Percentiles rank a stretch among this genome's conserved stretches.
Evolutionary conservation across 805 yeast genomes (phyloP).

Genomic region (Danielia oregonensis): DNA sequence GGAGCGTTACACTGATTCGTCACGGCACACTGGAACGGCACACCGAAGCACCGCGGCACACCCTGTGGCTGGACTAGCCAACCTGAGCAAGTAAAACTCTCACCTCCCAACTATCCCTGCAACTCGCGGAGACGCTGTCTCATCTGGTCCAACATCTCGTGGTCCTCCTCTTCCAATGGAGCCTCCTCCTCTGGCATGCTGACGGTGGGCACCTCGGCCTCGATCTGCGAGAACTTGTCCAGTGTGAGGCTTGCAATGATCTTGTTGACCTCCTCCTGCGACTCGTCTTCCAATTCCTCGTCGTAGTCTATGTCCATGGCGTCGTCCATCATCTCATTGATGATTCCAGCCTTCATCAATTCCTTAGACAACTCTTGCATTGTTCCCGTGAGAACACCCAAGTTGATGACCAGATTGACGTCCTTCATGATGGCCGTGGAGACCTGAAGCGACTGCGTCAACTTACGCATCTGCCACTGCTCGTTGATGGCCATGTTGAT

Average conservation of each 20-base stretch:
- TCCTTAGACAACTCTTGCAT: constrained; percentile 87
- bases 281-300: constrained; percentile 62
- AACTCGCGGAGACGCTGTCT: constrained; percentile 82
- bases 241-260: constrained; percentile 43
- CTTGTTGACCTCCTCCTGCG: constrained; percentile 62
- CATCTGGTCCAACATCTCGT: constrained; percentile 77
- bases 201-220: constrained; percentile 29
- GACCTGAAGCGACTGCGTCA: constrained; percentile 76
- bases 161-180: constrained; percentile 58
- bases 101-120: constrained; percentile 47
- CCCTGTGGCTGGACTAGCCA: no score
- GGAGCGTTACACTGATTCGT: background rate
- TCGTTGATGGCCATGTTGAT: constrained; percentile 88
- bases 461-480: constrained; percentile 79
- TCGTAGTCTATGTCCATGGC: constrained; percentile 66
- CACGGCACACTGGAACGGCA: background rate
- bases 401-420: constrained; percentile 68
- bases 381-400: constrained; percentile 77
- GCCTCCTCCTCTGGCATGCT: constrained; percentile 17
- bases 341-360: constrained; percentile 78
- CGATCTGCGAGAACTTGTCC: constrained; percentile 36
- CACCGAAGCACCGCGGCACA: no score
- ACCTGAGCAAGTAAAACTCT: no score
- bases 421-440: constrained; percentile 85
- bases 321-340: constrained; percentile 94